phyloP scores from a whole-genome alignment of 2,329 filamentous ascomycete species.

The Pyrenophora teres region DNA sequence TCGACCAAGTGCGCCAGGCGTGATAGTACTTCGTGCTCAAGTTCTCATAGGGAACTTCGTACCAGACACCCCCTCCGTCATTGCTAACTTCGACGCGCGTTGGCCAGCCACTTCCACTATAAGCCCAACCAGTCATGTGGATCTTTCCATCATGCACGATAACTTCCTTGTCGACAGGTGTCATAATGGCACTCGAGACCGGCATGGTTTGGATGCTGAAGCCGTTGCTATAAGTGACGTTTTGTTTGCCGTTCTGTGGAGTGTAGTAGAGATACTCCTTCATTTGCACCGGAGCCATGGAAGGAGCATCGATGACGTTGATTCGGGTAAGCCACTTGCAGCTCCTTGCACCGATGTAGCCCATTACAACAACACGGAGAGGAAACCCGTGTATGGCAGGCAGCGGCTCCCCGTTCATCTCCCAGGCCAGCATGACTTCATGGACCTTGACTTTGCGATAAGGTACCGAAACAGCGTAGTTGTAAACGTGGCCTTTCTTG shows the following conservation, averaged over 20 bases:
- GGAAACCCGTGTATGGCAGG: conserved; percentile 70
- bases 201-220: conserved; percentile 76
- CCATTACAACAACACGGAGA: conserved; percentile 65
- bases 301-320: conserved; percentile 63
- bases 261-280: conserved; percentile 72
- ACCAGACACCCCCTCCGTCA: conserved; percentile 69
- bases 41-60: conserved; percentile 64
- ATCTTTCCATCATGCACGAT: conserved; percentile 66
- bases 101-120: conserved; percentile 54
- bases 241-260: conserved; percentile 71
- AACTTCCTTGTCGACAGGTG: conserved; percentile 63
- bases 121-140: conserved; percentile 55
- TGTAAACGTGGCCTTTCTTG: conserved; percentile 67
- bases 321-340: conserved; percentile 68
- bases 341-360: conserved; percentile 68
- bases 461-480: conserved; percentile 70
- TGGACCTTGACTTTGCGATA: conserved; percentile 69
- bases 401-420: conserved; percentile 70
- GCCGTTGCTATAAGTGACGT: conserved; percentile 62
- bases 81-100: conserved; percentile 66
- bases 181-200: conserved; percentile 69
- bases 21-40: conserved; percentile 66
- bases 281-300: conserved; percentile 65
- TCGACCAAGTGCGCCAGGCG: conserved; percentile 68
- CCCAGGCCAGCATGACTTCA: conserved; percentile 71